Conservation (phyloP, 2,329 filamentous ascomycete genomes). For the Trichoderma sp. region DNA sequence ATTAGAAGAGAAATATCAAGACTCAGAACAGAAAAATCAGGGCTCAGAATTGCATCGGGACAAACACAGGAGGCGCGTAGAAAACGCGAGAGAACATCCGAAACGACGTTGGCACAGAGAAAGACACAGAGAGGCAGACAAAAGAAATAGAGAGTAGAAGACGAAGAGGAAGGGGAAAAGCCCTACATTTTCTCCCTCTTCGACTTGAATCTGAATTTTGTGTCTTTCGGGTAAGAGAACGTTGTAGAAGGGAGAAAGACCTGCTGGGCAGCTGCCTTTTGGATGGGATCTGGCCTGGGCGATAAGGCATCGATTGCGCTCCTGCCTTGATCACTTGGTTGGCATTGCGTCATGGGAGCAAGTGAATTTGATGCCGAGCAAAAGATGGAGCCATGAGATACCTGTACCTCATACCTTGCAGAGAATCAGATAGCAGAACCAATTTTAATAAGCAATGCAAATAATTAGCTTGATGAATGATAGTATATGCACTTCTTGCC, state of each 20-base stretch:
- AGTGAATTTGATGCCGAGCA: background rate
- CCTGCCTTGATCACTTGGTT: background rate
- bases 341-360: background rate
- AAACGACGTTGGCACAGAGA: background rate
- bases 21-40: background rate
- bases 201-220: background rate
- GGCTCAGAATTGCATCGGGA: background rate
- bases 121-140: background rate
- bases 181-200: background rate
- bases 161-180: background rate
- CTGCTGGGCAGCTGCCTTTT: background rate
- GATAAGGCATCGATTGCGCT: background rate
- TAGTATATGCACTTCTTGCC: background rate
- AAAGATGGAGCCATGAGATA: background rate
- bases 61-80: background rate
- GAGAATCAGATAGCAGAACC: background rate
- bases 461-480: background rate
- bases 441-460: background rate
- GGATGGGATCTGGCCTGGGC: background rate
- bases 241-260: background rate
- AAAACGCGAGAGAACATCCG: background rate
- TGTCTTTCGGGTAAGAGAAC: background rate
- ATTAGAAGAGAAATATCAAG: background rate
- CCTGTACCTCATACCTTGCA: background rate
- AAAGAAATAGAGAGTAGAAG: background rate